Base-by-base conservation (phyloP, 257 asterid genomes). In the Penstemon eatonii region DNA sequence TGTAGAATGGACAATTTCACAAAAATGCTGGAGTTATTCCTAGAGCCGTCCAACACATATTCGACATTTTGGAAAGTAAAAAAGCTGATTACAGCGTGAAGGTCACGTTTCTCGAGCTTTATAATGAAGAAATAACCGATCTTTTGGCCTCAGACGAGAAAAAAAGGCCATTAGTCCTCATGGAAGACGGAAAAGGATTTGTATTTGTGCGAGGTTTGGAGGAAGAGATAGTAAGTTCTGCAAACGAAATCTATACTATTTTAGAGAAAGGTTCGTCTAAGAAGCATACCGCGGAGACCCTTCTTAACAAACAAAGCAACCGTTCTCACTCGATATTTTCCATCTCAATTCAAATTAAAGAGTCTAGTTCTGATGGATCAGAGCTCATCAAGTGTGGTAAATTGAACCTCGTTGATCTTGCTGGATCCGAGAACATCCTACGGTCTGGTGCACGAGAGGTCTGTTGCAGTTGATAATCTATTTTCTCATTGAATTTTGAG, bases 61-160 rank as follows among this genome's bases (percentile, higher is more conserved):
- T 85, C 59, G 73, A 79, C 25, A 64, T 55, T 63, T 61, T 85
- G 75, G 85, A 82, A 63, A 74, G 76, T 4, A 79, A 78, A 49
- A 77, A 62, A 44, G 80, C 85, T 0, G 88, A 85, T 71, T 85
- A 85, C 71, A 76, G 69, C 72, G 72, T 85, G 77, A 80, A 75
- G 73, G 91, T 72, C 46, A 77, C 88, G 10, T 85, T 70, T 62
- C 65, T 85, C 19, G 91, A 85, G 85, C 82, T 85, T 40, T 85
- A 85, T 81, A 85, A 85, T n/a, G 90, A 85, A 67, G 90, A 85
- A 62, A 80, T 85, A 71, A 82, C 88, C 2, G 90, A 85, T 78
- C 90, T 85, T 58, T 74, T 85, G 60, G 76, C 80, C 39, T 66
- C 72, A 5, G 87, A 82, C 0, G 83, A 72, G 65, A 74, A 65